Base-by-base conservation (phyloP, 164 flowering plant species). In the Taxillus chinensis region DNA sequence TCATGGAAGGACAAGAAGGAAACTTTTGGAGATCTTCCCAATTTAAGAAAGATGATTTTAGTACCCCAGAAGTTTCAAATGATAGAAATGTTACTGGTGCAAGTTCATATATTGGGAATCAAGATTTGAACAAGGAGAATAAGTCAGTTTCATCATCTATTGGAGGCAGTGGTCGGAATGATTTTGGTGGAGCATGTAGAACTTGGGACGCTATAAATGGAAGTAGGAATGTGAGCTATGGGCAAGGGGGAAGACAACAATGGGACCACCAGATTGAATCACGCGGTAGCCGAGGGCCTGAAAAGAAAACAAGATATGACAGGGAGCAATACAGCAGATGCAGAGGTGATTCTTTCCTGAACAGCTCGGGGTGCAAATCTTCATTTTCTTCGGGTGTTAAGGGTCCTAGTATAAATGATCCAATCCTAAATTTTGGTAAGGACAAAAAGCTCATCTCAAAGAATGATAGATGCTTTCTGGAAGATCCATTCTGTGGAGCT, bases 11-110 rank as follows among this genome's bases (percentile, higher is more conserved):
- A 16, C 68, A 70, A 52, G 89, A 83, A 58, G 82, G 75, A 51
- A 80, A 68, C 76, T 66, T 74, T 2, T 87, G 96, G 96, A 85
- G 83, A 76, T 71, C 63, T 59, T 62, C 88, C 8, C 59, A 78
- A 62, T 61, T 67, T 59, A 51, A 63, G 5, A 82, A 75, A 68
- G 84, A 77, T 64, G 77, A 80, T 41, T 51, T 55, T 51, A 56
- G 59, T 60, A 42, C 70, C 11, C 77, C 67, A 57, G 87, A 80
- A 51, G 61, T 50, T 42, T 68, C 61, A 57, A 68, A 54, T 65
- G 79, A 79, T 17, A 74, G 72, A 70, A 79, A 67, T 70, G 75
- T 70, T 64, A 14, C 64, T 55, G 72, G 71, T 69, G 66, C 74
- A 12, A 70, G 81, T 59, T 69, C 76, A 39, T 59, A 70, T 53